These are phyloP conservation scores for Kodamaea fungicola DNA, from an alignment of 1,139 yeast genomes.

Conservation along the genomic window DNA sequence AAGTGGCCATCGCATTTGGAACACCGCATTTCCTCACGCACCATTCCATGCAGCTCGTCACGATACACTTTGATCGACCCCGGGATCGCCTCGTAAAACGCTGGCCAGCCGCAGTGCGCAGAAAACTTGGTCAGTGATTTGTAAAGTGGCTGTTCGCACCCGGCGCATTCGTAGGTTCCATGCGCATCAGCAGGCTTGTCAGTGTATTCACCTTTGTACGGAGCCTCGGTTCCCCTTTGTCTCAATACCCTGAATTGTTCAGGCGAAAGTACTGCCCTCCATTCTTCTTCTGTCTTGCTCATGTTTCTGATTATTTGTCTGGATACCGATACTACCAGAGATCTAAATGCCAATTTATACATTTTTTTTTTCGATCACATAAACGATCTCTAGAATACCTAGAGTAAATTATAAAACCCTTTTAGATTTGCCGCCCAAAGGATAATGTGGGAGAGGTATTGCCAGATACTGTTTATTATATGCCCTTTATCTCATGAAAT, in stretches of 20 bases:
- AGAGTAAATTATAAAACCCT: no score
- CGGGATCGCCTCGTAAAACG: constrained; percentile 86
- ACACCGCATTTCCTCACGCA: constrained; percentile 85
- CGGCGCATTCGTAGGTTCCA: constrained; percentile 83
- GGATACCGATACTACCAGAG: not conserved
- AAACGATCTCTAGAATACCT: no score
- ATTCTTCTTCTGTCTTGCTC: constrained; percentile 57
- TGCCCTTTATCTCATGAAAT: constrained; percentile 53
- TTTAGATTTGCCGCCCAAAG: no score
- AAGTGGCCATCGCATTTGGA: constrained; percentile 88
- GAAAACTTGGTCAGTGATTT: constrained; percentile 77
- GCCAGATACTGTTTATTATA: no score
- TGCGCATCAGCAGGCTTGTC: constrained; percentile 36
- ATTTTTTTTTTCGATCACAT: not conserved
- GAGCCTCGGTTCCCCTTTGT: constrained; percentile 80
- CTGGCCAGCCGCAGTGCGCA: constrained; percentile 98
- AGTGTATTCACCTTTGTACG: constrained; percentile 71
- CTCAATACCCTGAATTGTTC: constrained; percentile 78
- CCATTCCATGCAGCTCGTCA: constrained; percentile 71
- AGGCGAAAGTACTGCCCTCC: constrained; percentile 78
- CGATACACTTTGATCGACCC: constrained; percentile 62
- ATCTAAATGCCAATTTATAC: not conserved
- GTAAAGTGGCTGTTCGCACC: constrained; percentile 77
- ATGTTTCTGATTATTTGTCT: not conserved
- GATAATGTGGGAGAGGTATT: no score